phyloP scores from a whole-genome alignment of 2,329 filamentous ascomycete genomes.

The Curvularia sp. region DNA sequence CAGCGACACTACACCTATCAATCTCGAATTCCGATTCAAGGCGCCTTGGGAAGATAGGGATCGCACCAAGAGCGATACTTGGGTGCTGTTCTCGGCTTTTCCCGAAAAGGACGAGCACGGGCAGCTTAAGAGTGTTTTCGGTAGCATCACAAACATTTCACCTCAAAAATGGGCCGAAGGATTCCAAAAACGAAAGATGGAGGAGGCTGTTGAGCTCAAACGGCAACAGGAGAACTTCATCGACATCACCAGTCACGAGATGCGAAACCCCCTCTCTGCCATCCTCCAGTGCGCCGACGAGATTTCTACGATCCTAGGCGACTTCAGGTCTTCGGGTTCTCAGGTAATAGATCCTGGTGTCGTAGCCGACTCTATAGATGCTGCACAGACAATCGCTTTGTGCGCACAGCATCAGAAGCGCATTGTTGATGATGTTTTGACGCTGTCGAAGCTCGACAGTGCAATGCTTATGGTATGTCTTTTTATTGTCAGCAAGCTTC shows the following conservation, averaged over 20 bases:
- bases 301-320: slow-evolving; percentile 62
- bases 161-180: slow-evolving; percentile 85
- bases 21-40: slow-evolving; percentile 78
- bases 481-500: background rate
- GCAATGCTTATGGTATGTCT: slow-evolving; percentile 66
- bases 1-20: slow-evolving; percentile 67
- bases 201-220: slow-evolving; percentile 83
- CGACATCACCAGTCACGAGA: slow-evolving; percentile 78
- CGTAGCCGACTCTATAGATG: slow-evolving; percentile 70
- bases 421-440: slow-evolving; percentile 58
- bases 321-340: slow-evolving; percentile 55
- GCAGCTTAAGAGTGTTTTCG: slow-evolving; percentile 75
- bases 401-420: slow-evolving; percentile 81
- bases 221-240: slow-evolving; percentile 83
- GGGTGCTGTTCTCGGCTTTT: slow-evolving; percentile 79
- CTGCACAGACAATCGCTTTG: slow-evolving; percentile 77
- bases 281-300: slow-evolving; percentile 80
- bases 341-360: slow-evolving; percentile 57
- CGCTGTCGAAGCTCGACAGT: slow-evolving; percentile 69
- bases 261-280: slow-evolving; percentile 77
- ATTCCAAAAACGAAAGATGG: slow-evolving; percentile 76
- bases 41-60: slow-evolving; percentile 67
- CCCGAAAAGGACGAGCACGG: slow-evolving; percentile 72
- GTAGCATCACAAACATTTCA: slow-evolving; percentile 84
- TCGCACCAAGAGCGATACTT: slow-evolving; percentile 67